Percentiles rank a stretch among this genome's conserved stretches.
Evolutionary conservation across 1,284 basidiomycete species (phyloP).

Genomic region (Laetiporus sulphureus): DNA sequence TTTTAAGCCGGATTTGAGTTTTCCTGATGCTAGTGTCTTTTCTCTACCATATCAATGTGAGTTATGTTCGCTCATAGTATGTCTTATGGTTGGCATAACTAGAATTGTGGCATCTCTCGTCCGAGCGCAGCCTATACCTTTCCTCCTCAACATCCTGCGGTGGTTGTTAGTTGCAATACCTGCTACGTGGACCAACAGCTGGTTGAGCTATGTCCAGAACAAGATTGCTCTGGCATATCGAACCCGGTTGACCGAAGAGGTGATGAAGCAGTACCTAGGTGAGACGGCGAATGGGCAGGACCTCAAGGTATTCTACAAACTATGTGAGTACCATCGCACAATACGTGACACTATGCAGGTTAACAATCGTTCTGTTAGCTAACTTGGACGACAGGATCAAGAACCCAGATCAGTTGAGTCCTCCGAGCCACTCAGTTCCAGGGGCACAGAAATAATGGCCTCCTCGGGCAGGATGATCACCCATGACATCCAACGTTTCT

Average conservation of each 20-base stretch:
- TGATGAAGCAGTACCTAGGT: conserved; percentile 83
- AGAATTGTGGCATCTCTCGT: conserved; percentile 95
- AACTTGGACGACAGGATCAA: conserved; percentile 94
- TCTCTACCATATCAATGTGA: neutral
- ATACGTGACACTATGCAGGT: no score
- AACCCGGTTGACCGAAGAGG: conserved; percentile 79
- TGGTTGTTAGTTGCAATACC: conserved; percentile 96
- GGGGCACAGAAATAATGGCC: no score
- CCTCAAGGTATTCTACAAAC: conserved; percentile 86
- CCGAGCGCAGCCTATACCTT: conserved; percentile 76
- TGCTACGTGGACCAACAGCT: conserved; percentile 95
- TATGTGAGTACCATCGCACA: conserved; percentile 52
- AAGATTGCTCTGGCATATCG: conserved; percentile 92
- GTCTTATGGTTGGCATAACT: conserved; percentile 3
- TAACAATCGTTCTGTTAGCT: conserved; percentile 38
- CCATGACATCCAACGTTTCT: conserved; percentile 93
- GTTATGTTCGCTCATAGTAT: neutral
- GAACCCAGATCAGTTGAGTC: conserved; percentile 85
- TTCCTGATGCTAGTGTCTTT: no score
- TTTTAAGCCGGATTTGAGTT: no score
- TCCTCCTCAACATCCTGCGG: conserved; percentile 79
- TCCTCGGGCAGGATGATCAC: conserved; percentile 91
- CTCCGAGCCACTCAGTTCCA: no score
- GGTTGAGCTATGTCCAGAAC: conserved; percentile 91
- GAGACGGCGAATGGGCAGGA: conserved; percentile 55